Conservation (phyloP, 1,284 basidiomycete species). For the Rhodotorula sp. region DNA sequence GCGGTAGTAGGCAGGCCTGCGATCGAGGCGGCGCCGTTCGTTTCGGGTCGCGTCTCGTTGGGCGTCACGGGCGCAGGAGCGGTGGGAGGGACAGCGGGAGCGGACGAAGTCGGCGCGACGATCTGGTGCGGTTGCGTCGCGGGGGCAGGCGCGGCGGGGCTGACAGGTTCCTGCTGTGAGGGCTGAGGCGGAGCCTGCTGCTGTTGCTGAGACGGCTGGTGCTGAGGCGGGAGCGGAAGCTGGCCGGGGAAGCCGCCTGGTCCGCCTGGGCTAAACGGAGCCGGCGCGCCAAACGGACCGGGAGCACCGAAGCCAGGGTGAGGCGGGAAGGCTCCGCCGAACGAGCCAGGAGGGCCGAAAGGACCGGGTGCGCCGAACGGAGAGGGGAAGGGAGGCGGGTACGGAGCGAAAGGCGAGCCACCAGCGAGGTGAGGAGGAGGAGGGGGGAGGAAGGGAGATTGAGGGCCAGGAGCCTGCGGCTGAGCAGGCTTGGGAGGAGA, state of each 20-base stretch:
- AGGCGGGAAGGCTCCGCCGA: conserved; percentile 15
- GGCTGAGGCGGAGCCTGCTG: conserved; percentile 7
- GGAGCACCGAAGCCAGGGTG: conserved; percentile 9
- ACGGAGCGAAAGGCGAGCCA: conserved; percentile 23
- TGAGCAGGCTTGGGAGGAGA: conserved; percentile 23
- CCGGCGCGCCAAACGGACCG: conserved; percentile 8
- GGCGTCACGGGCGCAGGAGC: conserved; percentile 12
- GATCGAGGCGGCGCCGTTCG: conserved; percentile 23
- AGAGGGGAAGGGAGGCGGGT: conserved; percentile 20
- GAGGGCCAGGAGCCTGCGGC: conserved; percentile 16
- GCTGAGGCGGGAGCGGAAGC: not conserved
- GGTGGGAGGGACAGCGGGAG: not conserved
- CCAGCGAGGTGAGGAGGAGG: conserved; percentile 14
- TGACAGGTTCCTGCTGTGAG: conserved; percentile 11
- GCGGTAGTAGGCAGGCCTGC: not conserved
- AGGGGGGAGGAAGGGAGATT: conserved; percentile 23
- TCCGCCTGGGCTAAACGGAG: not conserved
- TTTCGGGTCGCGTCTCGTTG: conserved; percentile 27
- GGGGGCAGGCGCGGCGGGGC: conserved; percentile 3
- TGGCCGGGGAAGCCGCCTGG: conserved; percentile 5
- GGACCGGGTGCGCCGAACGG: conserved; percentile 22
- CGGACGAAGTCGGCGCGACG: not conserved
- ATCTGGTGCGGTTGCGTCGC: conserved; percentile 7
- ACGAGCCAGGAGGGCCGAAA: conserved; percentile 28
- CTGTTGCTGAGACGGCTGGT: conserved; percentile 9